Evolutionary conservation across 2,329 filamentous ascomycete genomes (phyloP).

Genomic region (Aspergillus glaucus): DNA sequence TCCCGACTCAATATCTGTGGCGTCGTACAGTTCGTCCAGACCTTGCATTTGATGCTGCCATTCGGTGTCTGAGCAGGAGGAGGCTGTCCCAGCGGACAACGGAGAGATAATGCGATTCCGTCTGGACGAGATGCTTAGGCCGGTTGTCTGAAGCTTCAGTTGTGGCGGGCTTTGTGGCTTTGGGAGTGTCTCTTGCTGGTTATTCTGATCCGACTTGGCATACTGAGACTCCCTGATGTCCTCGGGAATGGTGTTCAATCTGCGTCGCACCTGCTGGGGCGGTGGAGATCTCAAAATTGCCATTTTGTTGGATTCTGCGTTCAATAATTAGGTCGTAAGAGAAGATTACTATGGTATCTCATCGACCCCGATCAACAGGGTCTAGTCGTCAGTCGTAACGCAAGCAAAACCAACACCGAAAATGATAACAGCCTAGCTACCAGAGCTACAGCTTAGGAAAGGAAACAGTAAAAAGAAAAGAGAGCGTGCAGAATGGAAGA

Average conservation of each 20-base stretch:
- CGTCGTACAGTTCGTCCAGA: slow-evolving; percentile 82
- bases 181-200: background rate
- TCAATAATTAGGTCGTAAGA: background rate
- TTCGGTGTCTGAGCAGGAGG: slow-evolving; percentile 50
- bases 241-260: slow-evolving; percentile 61
- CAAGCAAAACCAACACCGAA: slow-evolving; percentile 15
- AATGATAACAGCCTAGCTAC: slow-evolving; percentile 25
- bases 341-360: slow-evolving; percentile 23
- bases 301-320: background rate
- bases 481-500: slow-evolving; percentile 16
- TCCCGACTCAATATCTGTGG: slow-evolving; percentile 71
- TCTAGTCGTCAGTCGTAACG: slow-evolving; percentile 9
- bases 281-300: slow-evolving; percentile 41
- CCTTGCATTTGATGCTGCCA: slow-evolving; percentile 60
- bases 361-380: slow-evolving; percentile 30
- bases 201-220: slow-evolving; percentile 4
- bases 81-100: slow-evolving; percentile 25
- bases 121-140: slow-evolving; percentile 18
- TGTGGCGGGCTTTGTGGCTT: slow-evolving; percentile 11
- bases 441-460: slow-evolving; percentile 25
- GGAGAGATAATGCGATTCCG: slow-evolving; percentile 26
- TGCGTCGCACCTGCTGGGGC: slow-evolving; percentile 52
- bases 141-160: slow-evolving; percentile 30
- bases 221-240: slow-evolving; percentile 37
- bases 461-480: slow-evolving; percentile 12